A percentile compares a stretch with the other conserved stretches of the same genome.
phyloP scores from a whole-genome alignment of 2,329 filamentous ascomycete genomes.

The Ophiostoma perfectum region DNA sequence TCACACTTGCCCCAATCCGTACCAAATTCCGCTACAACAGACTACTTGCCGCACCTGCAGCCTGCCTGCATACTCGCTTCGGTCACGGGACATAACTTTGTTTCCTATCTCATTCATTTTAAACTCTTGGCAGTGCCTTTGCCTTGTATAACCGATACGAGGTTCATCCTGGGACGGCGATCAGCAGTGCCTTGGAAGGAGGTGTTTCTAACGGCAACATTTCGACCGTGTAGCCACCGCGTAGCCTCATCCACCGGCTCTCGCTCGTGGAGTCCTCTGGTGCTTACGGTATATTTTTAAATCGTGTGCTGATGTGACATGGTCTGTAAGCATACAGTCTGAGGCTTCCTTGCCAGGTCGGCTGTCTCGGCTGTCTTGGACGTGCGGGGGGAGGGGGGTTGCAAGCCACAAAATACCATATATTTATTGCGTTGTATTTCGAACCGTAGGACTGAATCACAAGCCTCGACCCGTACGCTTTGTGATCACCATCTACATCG shows the following conservation, averaged over 20 bases:
- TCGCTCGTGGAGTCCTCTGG: background rate
- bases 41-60: conserved; percentile 1
- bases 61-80: background rate
- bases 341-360: background rate
- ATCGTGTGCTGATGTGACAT: background rate
- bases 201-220: background rate
- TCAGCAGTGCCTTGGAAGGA: background rate
- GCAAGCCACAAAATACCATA: conserved; percentile 5
- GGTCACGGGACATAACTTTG: conserved; percentile 2
- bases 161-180: background rate
- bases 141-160: background rate
- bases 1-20: background rate
- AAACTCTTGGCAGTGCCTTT: background rate
- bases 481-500: background rate
- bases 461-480: background rate
- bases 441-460: background rate
- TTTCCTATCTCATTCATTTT: conserved; percentile 1
- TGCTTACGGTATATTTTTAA: too few relatives aligned
- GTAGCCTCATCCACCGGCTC: background rate
- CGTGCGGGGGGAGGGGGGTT: background rate
- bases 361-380: background rate
- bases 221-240: background rate
- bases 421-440: background rate
- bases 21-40: background rate
- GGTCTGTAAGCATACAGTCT: too few relatives aligned